A percentile compares a stretch with the other conserved stretches of the same genome.
Conservation (phyloP, 495 filamentous ascomycete genomes). For the Hypoxylon crocopeplum region DNA sequence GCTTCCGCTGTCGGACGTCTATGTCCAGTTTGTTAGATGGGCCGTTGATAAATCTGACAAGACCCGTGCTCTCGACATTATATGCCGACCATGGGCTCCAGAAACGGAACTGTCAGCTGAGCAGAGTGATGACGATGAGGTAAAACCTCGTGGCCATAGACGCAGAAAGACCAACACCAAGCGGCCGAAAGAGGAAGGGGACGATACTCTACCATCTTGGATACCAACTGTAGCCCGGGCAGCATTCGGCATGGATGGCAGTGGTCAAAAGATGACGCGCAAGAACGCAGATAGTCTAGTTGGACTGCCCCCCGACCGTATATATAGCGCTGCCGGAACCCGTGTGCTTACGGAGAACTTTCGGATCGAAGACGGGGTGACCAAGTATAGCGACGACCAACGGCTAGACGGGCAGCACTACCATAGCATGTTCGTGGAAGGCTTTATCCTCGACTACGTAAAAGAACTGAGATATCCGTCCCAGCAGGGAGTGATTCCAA, state of each 20-base stretch:
- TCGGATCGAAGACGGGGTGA: constrained; percentile 35
- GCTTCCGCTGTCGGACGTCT: constrained; percentile 41
- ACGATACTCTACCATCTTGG: constrained; percentile 30
- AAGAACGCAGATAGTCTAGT: constrained; percentile 51
- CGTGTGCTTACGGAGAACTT: constrained; percentile 26
- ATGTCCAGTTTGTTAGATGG: constrained; percentile 42
- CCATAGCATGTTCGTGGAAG: constrained; percentile 46
- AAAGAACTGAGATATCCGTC: constrained; percentile 23
- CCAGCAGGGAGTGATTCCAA: constrained; percentile 29
- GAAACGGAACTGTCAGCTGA: not conserved
- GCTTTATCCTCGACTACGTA: constrained; percentile 45
- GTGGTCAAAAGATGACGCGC: constrained; percentile 35
- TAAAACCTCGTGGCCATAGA: not conserved
- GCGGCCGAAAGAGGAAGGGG: not conserved
- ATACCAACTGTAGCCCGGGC: constrained; percentile 17
- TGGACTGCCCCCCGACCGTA: constrained; percentile 37
- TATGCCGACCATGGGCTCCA: constrained; percentile 44
- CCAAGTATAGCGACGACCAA: not conserved
- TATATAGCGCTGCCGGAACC: constrained; percentile 43
- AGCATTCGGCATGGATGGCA: constrained; percentile 15
- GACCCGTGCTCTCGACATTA: constrained; percentile 39
- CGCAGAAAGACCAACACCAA: not conserved
- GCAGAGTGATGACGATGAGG: not conserved
- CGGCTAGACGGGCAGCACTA: constrained; percentile 31
- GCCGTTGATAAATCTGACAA: constrained; percentile 31